Evolutionary conservation across 257 asterid genomes (phyloP).

Genomic region (Oldenlandia corymbosa): DNA sequence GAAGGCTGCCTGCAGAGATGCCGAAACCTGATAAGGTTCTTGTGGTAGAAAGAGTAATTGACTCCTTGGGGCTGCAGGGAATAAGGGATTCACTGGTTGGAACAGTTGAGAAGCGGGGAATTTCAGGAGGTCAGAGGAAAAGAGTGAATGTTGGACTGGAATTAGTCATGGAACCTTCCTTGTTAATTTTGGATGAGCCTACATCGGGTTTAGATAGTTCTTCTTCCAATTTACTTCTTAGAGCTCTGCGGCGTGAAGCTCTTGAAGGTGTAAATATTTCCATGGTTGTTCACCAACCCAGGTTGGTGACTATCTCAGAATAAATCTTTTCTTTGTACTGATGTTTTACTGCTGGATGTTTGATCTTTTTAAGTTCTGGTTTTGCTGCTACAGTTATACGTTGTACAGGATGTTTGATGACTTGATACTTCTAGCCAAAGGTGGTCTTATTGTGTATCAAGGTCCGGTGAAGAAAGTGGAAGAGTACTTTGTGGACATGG

Average conservation of each 20-base stretch:
- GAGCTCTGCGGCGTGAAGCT: constrained; percentile 94
- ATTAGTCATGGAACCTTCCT: constrained; percentile 96
- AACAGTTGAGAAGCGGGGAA: constrained; percentile 86
- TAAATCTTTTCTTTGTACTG: neutral
- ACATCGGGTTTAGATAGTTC: constrained; percentile 95
- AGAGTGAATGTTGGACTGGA: constrained; percentile 94
- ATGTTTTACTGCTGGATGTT: neutral
- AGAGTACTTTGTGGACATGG: constrained; percentile 69
- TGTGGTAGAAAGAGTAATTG: constrained; percentile 89
- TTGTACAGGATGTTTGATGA: constrained; percentile 95
- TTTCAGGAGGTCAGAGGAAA: constrained; percentile 96
- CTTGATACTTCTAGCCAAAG: constrained; percentile 87
- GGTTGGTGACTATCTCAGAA: constrained; percentile 30
- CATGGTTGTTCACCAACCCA: constrained; percentile 99
- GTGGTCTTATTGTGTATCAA: constrained; percentile 83
- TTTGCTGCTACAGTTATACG: constrained; percentile 63
- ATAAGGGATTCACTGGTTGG: constrained; percentile 91
- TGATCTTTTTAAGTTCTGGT: constrained; percentile 15
- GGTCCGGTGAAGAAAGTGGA: constrained; percentile 92
- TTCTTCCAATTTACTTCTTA: constrained; percentile 84
- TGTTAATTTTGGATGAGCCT: constrained; percentile 91
- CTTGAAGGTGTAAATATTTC: constrained; percentile 92
- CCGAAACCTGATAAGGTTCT: constrained; percentile 93
- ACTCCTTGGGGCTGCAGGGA: constrained; percentile 85
- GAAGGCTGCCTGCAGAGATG: constrained; percentile 74